A percentile compares a stretch with the other conserved stretches of the same genome.
phyloP scores from a whole-genome alignment of 2,329 filamentous ascomycete species.

The Ophiostoma sp. region DNA sequence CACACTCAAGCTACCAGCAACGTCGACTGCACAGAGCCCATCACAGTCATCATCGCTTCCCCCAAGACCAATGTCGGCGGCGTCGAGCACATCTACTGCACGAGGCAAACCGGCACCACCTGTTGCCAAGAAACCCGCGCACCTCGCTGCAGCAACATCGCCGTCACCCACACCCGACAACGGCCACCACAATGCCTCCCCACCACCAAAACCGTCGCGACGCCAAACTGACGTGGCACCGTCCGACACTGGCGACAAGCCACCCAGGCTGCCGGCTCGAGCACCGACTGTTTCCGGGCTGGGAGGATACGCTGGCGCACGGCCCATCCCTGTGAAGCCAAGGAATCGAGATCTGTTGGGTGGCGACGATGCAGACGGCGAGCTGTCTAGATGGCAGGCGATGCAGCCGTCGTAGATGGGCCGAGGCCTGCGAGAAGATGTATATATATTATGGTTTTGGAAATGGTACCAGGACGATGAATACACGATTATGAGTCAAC shows the following conservation, averaged over 20 bases:
- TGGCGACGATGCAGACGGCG: conserved; percentile 42
- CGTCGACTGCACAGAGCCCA: conserved; percentile 23
- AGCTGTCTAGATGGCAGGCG: conserved; percentile 52
- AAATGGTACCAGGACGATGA: background rate
- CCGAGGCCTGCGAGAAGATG: background rate
- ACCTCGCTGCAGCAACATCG: conserved; percentile 38
- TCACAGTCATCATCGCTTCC: conserved; percentile 20
- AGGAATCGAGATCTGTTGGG: conserved; percentile 42
- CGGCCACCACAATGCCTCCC: background rate
- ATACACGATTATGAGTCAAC: background rate
- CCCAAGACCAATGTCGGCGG: conserved; percentile 30
- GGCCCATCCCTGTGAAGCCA: conserved; percentile 13
- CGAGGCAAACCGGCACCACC: conserved; percentile 46
- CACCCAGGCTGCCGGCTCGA: conserved; percentile 29
- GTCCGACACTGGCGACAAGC: conserved; percentile 11
- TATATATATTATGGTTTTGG: background rate
- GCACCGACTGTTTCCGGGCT: conserved; percentile 25
- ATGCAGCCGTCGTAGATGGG: conserved; percentile 41
- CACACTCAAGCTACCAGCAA: background rate
- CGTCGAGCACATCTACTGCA: conserved; percentile 19
- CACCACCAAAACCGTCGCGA: conserved; percentile 17
- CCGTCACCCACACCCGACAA: conserved; percentile 23
- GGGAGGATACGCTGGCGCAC: background rate
- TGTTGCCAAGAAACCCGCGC: conserved; percentile 59
- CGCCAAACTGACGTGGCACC: conserved; percentile 18